Evolutionary conservation across 2,329 filamentous ascomycete species (phyloP), one percentile per base, ranked within the genome.

Genomic region (Akanthomyces dipterigenus): DNA sequence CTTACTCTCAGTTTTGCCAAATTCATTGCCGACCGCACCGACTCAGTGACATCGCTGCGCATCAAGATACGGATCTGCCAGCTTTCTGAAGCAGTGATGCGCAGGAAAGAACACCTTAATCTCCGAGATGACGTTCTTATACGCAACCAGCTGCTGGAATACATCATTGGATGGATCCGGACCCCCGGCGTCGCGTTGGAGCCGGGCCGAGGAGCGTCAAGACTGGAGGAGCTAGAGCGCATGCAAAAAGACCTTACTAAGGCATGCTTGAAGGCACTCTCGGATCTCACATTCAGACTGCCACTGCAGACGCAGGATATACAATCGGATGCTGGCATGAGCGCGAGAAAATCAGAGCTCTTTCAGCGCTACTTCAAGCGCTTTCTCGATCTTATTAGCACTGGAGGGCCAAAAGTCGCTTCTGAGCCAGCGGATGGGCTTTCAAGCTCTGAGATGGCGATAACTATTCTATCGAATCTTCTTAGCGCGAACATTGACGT

Each of bases 401-500:
- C 83, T 55, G 84, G 88, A 60, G 72, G 78, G 0, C 67, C 74
- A 1, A 79, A 82, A 5, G 68, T 73, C 42, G 70, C 71, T n/a
- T 74, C 76, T 57, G 72, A 69, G 8, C 82, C 86, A 43, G 59
- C 68, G 45, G 85, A 87, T 54, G 71, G 76, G 14, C 73, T 78
- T 16, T 81, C 82, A 1, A 81, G 80, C 36, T 81, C 85, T 5
- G 86, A 88, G 63, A 76, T 89, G 36, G 82, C 86, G 5, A 89
- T 89, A 64, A 84, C 80, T 12, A 88, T 88, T 16, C 73, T 89
- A 14, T 89, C 86, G 1, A 89, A 89, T 65, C 77, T 89, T 1
- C 74, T 89, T 8, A 88, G 86, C 67, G 86, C 87, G 3, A 89
- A 89, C 65, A 88, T 89, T 36, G 87, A 89, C 66, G 86, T 89